Base-by-base conservation (phyloP, 2,329 filamentous ascomycete species). In the Taxawa tesnikishii region DNA sequence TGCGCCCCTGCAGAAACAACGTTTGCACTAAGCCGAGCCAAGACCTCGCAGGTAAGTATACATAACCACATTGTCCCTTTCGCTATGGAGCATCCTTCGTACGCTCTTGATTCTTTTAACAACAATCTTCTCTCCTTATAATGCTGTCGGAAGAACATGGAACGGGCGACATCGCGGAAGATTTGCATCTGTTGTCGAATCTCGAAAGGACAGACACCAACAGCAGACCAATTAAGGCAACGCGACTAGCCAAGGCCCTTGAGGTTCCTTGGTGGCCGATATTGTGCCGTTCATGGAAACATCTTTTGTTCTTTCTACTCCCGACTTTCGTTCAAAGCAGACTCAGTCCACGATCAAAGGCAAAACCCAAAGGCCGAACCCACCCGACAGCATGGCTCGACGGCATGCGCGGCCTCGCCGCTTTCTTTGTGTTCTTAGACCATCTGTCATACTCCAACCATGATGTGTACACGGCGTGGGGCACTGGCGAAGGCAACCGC, bases 321-420 rank as follows among this genome's bases (percentile, higher is more conserved):
- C 31, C 31, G 1, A 26, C 31, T 8, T 33, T 28, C 12, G n/a
- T 33, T 2, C 31, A 33, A 15, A 18, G 24, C 14, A 26, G n/a
- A 11, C 6, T 33, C 2, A 23, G 25, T 4, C 31, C 31, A 9
- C 15, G 15, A 21, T 21, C n/a, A 15, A 9, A 2, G 17, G 15
- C 3, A 28, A 8, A 8, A 28, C 8, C 19, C 19, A 15, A 28
- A 12, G 7, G 24, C n/a, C n/a, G n/a, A n/a, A n/a, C n/a, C 2
- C 32, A 33, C 24, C 32, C 32, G 3, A 28, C 32, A 15, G 32
- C 24, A 6, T 37, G 30, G 15, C 24, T 40, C 4, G 38, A 40
- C 14, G 38, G 38, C 12, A 32, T 40, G 24, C 29, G 38, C n/a
- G 38, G 38, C 8, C 26, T 38, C 5, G 38, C 38, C 14, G 38